phyloP scores from a whole-genome alignment of 768 basidiomycete species.

The Mycena rosella region DNA sequence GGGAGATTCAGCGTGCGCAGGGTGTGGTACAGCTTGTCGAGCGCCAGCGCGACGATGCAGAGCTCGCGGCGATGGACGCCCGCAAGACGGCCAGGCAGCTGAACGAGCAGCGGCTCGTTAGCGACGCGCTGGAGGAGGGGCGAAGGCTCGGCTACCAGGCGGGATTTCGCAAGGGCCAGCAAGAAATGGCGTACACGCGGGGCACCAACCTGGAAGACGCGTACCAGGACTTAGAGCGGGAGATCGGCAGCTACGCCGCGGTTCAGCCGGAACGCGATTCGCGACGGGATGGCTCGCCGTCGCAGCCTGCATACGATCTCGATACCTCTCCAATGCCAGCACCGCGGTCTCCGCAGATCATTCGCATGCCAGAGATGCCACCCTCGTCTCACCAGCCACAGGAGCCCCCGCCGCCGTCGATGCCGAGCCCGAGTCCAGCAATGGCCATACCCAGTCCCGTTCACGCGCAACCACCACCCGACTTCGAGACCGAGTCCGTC shows the following conservation, averaged over 20 bases:
- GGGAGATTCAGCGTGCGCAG: conserved; percentile 56
- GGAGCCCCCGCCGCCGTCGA: conserved; percentile 7
- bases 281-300: not conserved
- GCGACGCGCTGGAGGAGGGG: conserved; percentile 57
- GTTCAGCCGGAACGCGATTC: not conserved
- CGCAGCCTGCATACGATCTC: conserved; percentile 8
- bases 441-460: conserved; percentile 23
- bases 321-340: conserved; percentile 11
- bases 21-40: conserved; percentile 54
- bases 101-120: conserved; percentile 53
- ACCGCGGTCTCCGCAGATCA: conserved; percentile 9
- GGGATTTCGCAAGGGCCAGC: conserved; percentile 47
- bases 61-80: conserved; percentile 53
- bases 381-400: not conserved
- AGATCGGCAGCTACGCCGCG: conserved; percentile 9
- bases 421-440: conserved; percentile 19
- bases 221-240: conserved; percentile 23
- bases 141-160: conserved; percentile 55
- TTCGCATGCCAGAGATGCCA: conserved; percentile 15
- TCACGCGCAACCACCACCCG: not conserved
- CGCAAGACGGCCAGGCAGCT: conserved; percentile 53
- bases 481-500: conserved; percentile 8
- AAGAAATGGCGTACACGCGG: conserved; percentile 28
- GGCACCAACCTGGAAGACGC: not conserved
- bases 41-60: conserved; percentile 56